A percentile compares a stretch with the other conserved stretches of the same genome.
Conservation (phyloP, 2,329 filamentous ascomycete genomes). For the Colletotrichum trifolii region DNA sequence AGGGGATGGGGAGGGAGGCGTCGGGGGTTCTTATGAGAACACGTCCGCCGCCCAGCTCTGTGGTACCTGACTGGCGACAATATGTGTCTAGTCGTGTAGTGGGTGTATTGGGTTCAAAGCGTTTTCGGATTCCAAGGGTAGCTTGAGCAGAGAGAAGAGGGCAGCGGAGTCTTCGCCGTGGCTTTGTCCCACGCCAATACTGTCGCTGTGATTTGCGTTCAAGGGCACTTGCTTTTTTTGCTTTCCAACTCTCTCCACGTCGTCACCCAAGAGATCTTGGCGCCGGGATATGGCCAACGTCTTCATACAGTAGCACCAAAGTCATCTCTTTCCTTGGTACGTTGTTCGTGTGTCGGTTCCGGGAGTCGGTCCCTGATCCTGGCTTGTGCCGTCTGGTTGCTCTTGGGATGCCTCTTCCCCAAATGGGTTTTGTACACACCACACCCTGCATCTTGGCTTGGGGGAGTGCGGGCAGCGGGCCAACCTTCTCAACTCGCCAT, state of each 20-base stretch:
- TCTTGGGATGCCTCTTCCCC: neutral
- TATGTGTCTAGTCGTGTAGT: neutral
- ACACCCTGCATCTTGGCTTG: slow-evolving; percentile 21
- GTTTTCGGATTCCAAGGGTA: slow-evolving; percentile 7
- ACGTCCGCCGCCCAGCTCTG: slow-evolving; percentile 11
- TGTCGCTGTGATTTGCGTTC: slow-evolving; percentile 29
- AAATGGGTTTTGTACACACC: neutral
- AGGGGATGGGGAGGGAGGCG: slow-evolving; percentile 4
- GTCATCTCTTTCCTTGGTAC: slow-evolving; percentile 23
- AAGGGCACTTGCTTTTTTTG: slow-evolving; percentile 17
- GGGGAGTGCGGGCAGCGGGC: slow-evolving; percentile 30
- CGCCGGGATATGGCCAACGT: slow-evolving; percentile 4
- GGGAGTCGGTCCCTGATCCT: slow-evolving; percentile 18
- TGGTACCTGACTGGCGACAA: slow-evolving; percentile 9
- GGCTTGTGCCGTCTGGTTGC: slow-evolving; percentile 8
- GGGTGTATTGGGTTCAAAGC: slow-evolving; percentile 32
- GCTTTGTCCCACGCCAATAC: slow-evolving; percentile 25
- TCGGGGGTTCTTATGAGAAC: slow-evolving; percentile 34
- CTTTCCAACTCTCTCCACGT: slow-evolving; percentile 4
- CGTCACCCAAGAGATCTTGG: slow-evolving; percentile 27
- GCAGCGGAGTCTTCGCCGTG: slow-evolving; percentile 8
- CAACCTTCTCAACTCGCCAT: neutral
- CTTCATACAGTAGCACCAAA: slow-evolving; percentile 29
- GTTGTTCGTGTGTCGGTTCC: slow-evolving; percentile 16
- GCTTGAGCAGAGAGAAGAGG: neutral